Percentiles rank a stretch among this genome's conserved stretches.
These are phyloP conservation scores for Alternaria gansuensis DNA, from an alignment of 2,329 filamentous ascomycete species.

Conservation along the genomic window DNA sequence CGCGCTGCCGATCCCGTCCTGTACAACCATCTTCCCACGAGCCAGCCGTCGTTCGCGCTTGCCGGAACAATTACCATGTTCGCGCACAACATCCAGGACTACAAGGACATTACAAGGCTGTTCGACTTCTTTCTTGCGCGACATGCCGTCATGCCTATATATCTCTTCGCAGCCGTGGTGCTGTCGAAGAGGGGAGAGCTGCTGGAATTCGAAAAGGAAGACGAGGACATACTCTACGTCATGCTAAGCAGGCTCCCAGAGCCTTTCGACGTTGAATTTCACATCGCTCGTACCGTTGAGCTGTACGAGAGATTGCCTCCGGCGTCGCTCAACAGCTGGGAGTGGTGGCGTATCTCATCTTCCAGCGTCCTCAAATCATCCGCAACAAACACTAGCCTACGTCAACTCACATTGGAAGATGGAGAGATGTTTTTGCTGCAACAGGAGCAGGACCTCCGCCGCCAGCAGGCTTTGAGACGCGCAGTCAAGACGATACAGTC, in stretches of 20 bases:
- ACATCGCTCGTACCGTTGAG: conserved; percentile 71
- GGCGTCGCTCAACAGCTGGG: conserved; percentile 67
- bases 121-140: conserved; percentile 91
- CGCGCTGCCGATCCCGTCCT: conserved; percentile 74
- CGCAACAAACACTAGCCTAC: conserved; percentile 60
- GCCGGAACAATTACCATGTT: conserved; percentile 96
- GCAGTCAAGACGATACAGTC: conserved; percentile 53
- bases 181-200: conserved; percentile 82
- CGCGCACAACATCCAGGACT: conserved; percentile 92
- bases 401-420: conserved; percentile 68
- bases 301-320: conserved; percentile 76
- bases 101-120: conserved; percentile 84
- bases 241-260: conserved; percentile 86
- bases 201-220: conserved; percentile 78
- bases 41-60: conserved; percentile 90
- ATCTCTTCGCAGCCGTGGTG: conserved; percentile 82
- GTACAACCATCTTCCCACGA: conserved; percentile 76
- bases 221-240: conserved; percentile 87
- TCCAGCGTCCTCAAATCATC: conserved; percentile 89
- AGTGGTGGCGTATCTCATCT: conserved; percentile 76
- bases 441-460: conserved; percentile 76
- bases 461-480: conserved; percentile 62
- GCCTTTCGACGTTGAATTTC: conserved; percentile 78
- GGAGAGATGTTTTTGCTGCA: conserved; percentile 73
- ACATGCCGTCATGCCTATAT: conserved; percentile 88